phyloP scores from a whole-genome alignment of 495 filamentous ascomycete species.

The Aspergillus nidulans region DNA sequence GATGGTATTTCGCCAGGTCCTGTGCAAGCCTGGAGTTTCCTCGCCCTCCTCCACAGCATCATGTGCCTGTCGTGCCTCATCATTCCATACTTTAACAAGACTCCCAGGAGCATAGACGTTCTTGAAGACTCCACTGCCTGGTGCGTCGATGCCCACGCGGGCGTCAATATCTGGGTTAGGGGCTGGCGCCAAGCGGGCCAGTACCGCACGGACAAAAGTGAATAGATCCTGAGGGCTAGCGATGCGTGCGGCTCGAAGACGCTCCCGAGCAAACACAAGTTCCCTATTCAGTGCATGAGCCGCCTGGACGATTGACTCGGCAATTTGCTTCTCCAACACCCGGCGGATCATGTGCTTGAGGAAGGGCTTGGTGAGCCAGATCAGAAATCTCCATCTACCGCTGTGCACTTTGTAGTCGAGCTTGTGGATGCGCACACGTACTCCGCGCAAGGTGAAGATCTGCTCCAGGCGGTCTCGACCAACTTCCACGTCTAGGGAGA shows the following conservation, averaged over 20 bases:
- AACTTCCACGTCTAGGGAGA: slow-evolving; percentile 78
- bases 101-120: slow-evolving; percentile 85
- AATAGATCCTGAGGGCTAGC: slow-evolving; percentile 72
- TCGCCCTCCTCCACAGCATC: slow-evolving; percentile 57
- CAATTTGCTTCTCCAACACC: slow-evolving; percentile 73
- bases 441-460: slow-evolving; percentile 70
- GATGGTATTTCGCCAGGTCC: slow-evolving; percentile 74
- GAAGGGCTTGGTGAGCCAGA: slow-evolving; percentile 82
- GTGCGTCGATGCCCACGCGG: slow-evolving; percentile 60
- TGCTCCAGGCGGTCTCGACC: slow-evolving; percentile 68
- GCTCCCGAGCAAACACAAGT: slow-evolving; percentile 77
- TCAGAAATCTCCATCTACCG: slow-evolving; percentile 68
- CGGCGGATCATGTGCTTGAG: slow-evolving; percentile 75
- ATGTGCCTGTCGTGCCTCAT: slow-evolving; percentile 65
- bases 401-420: slow-evolving; percentile 71
- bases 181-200: slow-evolving; percentile 64
- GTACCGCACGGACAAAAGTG: slow-evolving; percentile 77
- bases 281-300: slow-evolving; percentile 77
- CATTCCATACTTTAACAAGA: slow-evolving; percentile 80
- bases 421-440: slow-evolving; percentile 79
- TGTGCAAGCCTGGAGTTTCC: slow-evolving; percentile 31
- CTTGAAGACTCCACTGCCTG: slow-evolving; percentile 66
- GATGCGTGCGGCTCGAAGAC: slow-evolving; percentile 79
- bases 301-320: slow-evolving; percentile 60
- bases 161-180: slow-evolving; percentile 71